Base-by-base conservation (phyloP, 805 yeast species). In the Candida rishiriensis region DNA sequence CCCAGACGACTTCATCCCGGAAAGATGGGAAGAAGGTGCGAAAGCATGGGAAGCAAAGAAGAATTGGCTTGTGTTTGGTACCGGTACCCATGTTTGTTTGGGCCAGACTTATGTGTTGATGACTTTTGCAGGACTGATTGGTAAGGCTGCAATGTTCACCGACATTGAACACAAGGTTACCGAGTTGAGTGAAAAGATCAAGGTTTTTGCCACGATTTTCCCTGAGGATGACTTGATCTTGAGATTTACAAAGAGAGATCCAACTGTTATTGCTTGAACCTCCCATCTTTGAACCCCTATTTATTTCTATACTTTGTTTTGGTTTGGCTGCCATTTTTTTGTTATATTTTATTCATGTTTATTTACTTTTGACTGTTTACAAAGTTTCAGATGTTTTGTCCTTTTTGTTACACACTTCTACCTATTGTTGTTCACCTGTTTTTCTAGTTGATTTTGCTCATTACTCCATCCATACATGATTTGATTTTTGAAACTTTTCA, bases 151-250 rank as follows among this genome's bases (percentile, higher is more conserved):
- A 18, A 66, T 93, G 78, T 70, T 76, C 55, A 76, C 89, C 42
- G 90, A 93, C 65, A 79, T 93, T 70, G 68, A 76, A 47, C 99
- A 93, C 65, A 76, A 81, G 52, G 80, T 84, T 38, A 93, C 99
- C 18, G 85, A 83, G 35, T 71, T 83, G 54, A 82, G 91, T 55
- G 99, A 93, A 71, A 83, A 88, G 60, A 89, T 93, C 60, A 87
- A 88, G 62, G 98, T 93, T 34, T 93, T 93, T 64, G 99, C 99
- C 26, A 93, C 99, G 15, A 89, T 93, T 63, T 93, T 93, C 85
- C 99, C 99, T 26, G 81, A 88, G 65, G 99, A 93, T 69, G 97
- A 93, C 65, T 80, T 95, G 62, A 78, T 87, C 52, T 70, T 93
- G 63, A 72, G 81, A 55, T 91, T 90, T 73, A 73, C 71, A 39